These are phyloP conservation scores for Rhododendron simsii DNA, from an alignment of 148 eudicot species.

Conservation along the genomic window DNA sequence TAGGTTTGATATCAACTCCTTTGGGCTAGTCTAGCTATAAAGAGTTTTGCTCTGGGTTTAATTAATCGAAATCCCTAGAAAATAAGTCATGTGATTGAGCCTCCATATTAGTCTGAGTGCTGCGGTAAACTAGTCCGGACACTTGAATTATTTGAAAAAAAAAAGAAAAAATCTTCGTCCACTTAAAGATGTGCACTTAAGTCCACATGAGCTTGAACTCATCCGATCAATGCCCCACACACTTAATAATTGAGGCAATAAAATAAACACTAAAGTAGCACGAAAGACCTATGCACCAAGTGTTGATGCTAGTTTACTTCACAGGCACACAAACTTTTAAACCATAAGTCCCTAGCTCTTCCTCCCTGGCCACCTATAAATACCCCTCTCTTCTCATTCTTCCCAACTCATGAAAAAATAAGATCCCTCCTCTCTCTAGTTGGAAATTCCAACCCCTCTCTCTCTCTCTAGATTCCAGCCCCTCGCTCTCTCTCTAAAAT, in stretches of 20 bases:
- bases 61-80: no score
- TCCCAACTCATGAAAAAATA: conserved; percentile 5
- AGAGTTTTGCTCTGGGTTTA: no score
- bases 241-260: neutral
- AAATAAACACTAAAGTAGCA: neutral
- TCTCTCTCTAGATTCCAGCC: neutral
- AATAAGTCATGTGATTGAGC: no score
- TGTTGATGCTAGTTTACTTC: neutral
- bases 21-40: no score
- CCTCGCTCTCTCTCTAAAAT: conserved; percentile 1
- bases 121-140: no score
- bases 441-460: neutral
- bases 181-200: neutral
- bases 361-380: conserved; percentile 14
- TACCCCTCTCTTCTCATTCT: neutral
- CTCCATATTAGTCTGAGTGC: no score
- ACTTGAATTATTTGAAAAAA: no score
- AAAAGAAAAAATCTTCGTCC: neutral
- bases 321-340: neutral
- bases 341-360: neutral
- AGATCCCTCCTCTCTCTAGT: neutral
- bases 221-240: neutral
- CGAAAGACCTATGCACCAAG: conserved; percentile 9
- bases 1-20: neutral
- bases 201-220: neutral